Conservation (phyloP, 768 basidiomycete genomes). For the Peribolospora baueri region DNA sequence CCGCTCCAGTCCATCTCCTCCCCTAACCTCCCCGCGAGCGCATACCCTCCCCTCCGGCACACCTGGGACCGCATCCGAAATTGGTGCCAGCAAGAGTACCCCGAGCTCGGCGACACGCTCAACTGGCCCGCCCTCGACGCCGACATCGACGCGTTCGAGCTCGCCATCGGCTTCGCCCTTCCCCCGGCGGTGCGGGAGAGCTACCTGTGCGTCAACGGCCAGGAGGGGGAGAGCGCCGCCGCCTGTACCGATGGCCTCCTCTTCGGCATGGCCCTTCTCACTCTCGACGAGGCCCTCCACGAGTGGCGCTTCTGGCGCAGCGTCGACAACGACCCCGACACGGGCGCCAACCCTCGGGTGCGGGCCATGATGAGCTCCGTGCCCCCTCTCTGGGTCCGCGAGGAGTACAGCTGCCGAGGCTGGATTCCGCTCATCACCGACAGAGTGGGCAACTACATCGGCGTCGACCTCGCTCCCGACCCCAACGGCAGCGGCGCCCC, state of each 20-base stretch:
- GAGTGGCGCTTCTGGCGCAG: conserved; percentile 95
- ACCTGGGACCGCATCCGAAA: conserved; percentile 63
- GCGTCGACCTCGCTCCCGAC: conserved; percentile 46
- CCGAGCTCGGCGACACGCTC: conserved; percentile 83
- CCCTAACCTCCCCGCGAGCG: too few species aligned
- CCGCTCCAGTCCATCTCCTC: too few species aligned
- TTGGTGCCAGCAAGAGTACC: conserved; percentile 70
- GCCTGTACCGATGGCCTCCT: conserved; percentile 66
- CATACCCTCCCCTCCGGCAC: conserved; percentile 52
- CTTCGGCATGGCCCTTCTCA: conserved; percentile 79
- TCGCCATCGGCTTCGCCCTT: conserved; percentile 39
- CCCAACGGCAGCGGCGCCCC: background rate
- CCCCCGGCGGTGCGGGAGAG: conserved; percentile 76
- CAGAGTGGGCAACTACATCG: conserved; percentile 86
- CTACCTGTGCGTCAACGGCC: conserved; percentile 58
- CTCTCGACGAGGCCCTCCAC: conserved; percentile 72
- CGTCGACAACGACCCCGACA: conserved; percentile 65
- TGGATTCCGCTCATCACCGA: conserved; percentile 93
- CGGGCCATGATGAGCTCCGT: conserved; percentile 54
- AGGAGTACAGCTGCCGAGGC: conserved; percentile 72
- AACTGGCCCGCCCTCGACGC: conserved; percentile 66
- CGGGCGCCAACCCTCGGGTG: conserved; percentile 52
- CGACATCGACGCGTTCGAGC: conserved; percentile 51
- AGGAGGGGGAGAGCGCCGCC: conserved; percentile 12
- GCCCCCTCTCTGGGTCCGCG: conserved; percentile 68